phyloP scores from a whole-genome alignment of 306 rosid genomes.

The Lotus japonicus region DNA sequence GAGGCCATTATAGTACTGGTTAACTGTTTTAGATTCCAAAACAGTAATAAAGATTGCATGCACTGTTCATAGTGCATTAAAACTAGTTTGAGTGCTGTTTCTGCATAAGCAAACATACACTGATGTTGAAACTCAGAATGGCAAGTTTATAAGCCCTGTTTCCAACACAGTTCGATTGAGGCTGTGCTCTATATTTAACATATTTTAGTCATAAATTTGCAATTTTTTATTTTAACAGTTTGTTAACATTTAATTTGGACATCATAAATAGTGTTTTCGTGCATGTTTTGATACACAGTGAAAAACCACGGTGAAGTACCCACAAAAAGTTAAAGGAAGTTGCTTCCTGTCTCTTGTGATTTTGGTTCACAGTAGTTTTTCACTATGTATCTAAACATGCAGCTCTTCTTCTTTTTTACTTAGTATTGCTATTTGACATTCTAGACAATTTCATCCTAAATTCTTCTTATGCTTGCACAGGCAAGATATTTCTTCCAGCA shows the following conservation, averaged over 20 bases:
- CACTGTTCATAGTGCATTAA: background rate
- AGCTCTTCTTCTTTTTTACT: background rate
- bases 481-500: conserved; percentile 92
- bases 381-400: background rate
- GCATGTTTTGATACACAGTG: too few species aligned
- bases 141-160: background rate
- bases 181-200: too few species aligned
- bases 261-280: too few species aligned
- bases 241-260: too few species aligned
- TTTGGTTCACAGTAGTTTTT: too few species aligned
- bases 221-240: too few species aligned
- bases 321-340: too few species aligned
- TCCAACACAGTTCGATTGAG: too few species aligned
- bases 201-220: too few species aligned
- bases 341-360: too few species aligned
- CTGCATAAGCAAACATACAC: background rate
- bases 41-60: background rate
- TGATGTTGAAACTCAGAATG: background rate
- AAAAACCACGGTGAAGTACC: too few species aligned
- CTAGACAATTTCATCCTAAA: background rate
- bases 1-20: conserved; percentile 22
- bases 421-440: background rate
- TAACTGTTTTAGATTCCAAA: conserved; percentile 15
- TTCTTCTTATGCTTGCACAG: conserved; percentile 32
- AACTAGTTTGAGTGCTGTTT: background rate